These are phyloP conservation scores for Yamadazyma friedrichii DNA, from an alignment of 1,139 yeast species.

Conservation along the genomic window DNA sequence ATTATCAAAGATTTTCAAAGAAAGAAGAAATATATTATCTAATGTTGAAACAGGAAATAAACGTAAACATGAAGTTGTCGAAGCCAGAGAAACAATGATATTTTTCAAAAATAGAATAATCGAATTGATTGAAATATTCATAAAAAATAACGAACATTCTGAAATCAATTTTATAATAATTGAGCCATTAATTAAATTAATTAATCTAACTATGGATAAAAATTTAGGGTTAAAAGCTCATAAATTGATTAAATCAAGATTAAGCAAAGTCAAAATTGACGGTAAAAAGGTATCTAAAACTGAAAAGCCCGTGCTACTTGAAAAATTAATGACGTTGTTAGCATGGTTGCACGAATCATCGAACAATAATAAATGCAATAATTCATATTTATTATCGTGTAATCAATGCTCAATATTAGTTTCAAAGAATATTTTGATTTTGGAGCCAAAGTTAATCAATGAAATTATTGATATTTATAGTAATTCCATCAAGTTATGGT, in stretches of 20 bases:
- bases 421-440: slow-evolving; percentile 50
- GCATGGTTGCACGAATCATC: slow-evolving; percentile 39
- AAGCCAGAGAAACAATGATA: slow-evolving; percentile 77
- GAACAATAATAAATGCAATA: slow-evolving; percentile 41
- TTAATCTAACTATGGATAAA: slow-evolving; percentile 67
- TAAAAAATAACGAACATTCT: slow-evolving; percentile 47
- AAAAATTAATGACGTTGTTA: slow-evolving; percentile 23
- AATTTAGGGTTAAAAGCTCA: slow-evolving; percentile 73
- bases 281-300: not conserved
- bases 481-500: slow-evolving; percentile 61
- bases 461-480: slow-evolving; percentile 56
- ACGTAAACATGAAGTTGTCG: slow-evolving; percentile 65
- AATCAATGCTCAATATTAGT: slow-evolving; percentile 63
- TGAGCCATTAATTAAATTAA: slow-evolving; percentile 59
- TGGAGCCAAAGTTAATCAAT: slow-evolving; percentile 31
- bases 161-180: slow-evolving; percentile 43
- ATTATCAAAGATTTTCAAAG: slow-evolving; percentile 78
- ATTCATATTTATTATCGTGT: slow-evolving; percentile 54
- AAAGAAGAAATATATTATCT: slow-evolving; percentile 64
- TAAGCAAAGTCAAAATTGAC: slow-evolving; percentile 52
- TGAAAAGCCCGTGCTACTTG: no score
- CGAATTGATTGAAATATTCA: slow-evolving; percentile 69
- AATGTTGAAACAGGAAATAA: slow-evolving; percentile 56
- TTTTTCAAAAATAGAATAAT: slow-evolving; percentile 76
- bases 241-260: slow-evolving; percentile 59